phyloP scores from a whole-genome alignment of 2,329 filamentous ascomycete species.

The Beauveria brongniartii region DNA sequence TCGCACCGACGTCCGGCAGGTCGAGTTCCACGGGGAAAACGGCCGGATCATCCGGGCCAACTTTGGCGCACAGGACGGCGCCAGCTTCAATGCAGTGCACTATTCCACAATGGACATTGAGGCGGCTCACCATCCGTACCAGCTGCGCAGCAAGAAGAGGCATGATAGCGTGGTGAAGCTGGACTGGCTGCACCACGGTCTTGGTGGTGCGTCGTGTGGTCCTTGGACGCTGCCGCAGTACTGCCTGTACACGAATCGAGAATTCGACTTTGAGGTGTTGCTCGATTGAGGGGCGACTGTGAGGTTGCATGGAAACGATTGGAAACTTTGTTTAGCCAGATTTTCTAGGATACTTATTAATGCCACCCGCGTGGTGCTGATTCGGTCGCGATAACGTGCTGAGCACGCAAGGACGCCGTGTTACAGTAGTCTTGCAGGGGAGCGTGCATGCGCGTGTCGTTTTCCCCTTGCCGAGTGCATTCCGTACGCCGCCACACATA shows the following conservation, averaged over 20 bases:
- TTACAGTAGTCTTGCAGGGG: background rate
- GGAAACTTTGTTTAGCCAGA: background rate
- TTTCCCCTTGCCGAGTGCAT: background rate
- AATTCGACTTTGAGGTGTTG: conserved; percentile 37
- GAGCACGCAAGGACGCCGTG: background rate
- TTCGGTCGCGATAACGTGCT: conserved; percentile 2
- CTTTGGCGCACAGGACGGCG: conserved; percentile 38
- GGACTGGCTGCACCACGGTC: conserved; percentile 54
- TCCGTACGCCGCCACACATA: no score
- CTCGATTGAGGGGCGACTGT: conserved; percentile 26
- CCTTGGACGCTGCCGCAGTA: conserved; percentile 45
- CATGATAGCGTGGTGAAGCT: conserved; percentile 48
- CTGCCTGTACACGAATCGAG: conserved; percentile 31
- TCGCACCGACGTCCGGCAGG: conserved; percentile 54
- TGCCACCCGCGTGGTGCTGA: background rate
- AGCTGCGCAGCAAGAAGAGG: conserved; percentile 41
- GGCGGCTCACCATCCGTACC: conserved; percentile 49
- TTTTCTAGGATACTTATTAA: background rate
- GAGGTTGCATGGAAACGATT: background rate
- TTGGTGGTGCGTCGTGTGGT: conserved; percentile 56
- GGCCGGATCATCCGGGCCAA: conserved; percentile 32
- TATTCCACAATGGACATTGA: conserved; percentile 48
- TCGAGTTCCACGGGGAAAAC: conserved; percentile 35
- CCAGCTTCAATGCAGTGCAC: conserved; percentile 48
- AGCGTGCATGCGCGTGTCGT: background rate